Evolutionary conservation across 2,329 filamentous ascomycete species (phyloP).

Genomic region (Plectosphaerella cucumerina): DNA sequence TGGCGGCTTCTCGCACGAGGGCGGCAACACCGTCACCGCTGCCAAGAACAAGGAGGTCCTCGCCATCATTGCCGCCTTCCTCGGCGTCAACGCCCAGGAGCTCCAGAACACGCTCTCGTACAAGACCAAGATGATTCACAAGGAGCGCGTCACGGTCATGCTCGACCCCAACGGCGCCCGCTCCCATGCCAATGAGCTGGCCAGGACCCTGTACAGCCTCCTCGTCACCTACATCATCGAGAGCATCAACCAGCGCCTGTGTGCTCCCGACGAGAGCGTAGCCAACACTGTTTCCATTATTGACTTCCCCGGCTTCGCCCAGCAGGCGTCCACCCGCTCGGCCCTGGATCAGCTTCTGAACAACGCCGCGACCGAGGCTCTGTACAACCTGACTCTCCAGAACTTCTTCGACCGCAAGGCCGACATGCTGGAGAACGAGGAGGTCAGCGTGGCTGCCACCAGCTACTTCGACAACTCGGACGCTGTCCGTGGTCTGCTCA

Average conservation of each 20-base stretch:
- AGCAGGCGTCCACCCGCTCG: constrained; percentile 77
- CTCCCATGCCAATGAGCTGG: constrained; percentile 89
- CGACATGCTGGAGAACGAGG: constrained; percentile 89
- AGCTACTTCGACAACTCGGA: constrained; percentile 99
- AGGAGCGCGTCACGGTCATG: constrained; percentile 98
- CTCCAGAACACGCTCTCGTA: constrained; percentile 88
- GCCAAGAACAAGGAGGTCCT: constrained; percentile 94
- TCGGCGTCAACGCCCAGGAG: constrained; percentile 77
- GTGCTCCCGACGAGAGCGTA: constrained; percentile 80
- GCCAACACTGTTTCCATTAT: constrained; percentile 93
- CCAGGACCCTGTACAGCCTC: constrained; percentile 87
- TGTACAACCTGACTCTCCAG: constrained; percentile 91
- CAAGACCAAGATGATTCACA: constrained; percentile 94
- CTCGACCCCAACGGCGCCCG: constrained; percentile 87
- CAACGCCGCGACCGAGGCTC: constrained; percentile 86
- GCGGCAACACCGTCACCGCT: constrained; percentile 76
- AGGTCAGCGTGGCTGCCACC: constrained; percentile 83
- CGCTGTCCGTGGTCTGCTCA: constrained; percentile 85
- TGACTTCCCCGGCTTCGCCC: constrained; percentile 93
- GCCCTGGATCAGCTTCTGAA: constrained; percentile 88
- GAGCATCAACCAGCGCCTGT: constrained; percentile 83
- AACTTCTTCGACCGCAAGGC: constrained; percentile 95
- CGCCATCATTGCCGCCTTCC: constrained; percentile 83
- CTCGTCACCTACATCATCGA: constrained; percentile 94
- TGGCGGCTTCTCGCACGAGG: constrained; percentile 93